Base-by-base conservation (phyloP, 2,329 filamentous ascomycete species). In the Pseudocercospora fijiensis region DNA sequence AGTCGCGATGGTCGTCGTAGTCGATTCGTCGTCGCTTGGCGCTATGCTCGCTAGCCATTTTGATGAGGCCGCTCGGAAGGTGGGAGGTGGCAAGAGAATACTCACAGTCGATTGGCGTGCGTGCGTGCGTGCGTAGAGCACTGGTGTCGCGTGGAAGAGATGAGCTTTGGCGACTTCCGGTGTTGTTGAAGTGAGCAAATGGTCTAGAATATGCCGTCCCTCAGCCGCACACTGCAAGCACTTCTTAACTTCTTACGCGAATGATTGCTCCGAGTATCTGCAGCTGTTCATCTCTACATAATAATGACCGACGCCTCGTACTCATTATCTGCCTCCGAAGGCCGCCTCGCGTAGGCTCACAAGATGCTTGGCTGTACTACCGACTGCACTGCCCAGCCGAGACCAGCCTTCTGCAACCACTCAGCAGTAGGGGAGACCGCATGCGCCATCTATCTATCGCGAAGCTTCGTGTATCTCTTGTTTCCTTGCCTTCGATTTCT, bases 1-100 rank as follows among this genome's bases (percentile, higher is more conserved):
- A 82, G 67, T 87, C 85, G 61, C 84, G 37, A 8, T 41, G 81
- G 68, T 90, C 86, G 51, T 57, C 55, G 52, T 65, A 30, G 57
- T 67, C 65, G 57, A 66, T 52, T 61, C 61, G 63, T 30, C 67
- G 68, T 43, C 68, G 63, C 61, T 70, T 70, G 60, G 66, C 68
- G 60, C 65, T 66, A 56, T 68, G 60, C 45, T 70, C 52, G 45
- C 61, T 65, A 61, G 65, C 65, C 65, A 68, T 68, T 33, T 62
- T 64, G 66, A 60, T 58, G 57, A 58, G 43, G 62, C 28, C 28
- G n/a, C 58, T 59, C n/a, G 11, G 10, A 13, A 13, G n/a, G 27
- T 47, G n/a, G 22, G 20, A 47, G 22, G 26, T 28, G 41, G 41
- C 30, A 22, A 20, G 20, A n/a, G 30, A 20, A 57, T 60, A 64